phyloP scores from a whole-genome alignment of 768 basidiomycete species.

The Austroboletus festivus region DNA sequence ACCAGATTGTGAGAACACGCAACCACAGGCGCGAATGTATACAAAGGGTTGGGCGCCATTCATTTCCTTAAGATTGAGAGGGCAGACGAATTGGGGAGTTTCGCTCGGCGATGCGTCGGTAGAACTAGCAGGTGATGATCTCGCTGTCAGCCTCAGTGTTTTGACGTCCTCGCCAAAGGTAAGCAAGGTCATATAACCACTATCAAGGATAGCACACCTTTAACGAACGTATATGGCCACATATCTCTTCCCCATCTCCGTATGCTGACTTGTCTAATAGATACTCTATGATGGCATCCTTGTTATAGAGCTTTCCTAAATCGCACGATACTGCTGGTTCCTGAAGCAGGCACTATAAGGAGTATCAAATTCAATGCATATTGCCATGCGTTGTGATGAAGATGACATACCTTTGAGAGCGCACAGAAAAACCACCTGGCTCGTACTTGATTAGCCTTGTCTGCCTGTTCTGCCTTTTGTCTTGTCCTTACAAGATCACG shows the following conservation, averaged over 20 bases:
- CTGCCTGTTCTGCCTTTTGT: slow-evolving; percentile 82
- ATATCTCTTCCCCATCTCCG: slow-evolving; percentile 90
- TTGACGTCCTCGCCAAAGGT: slow-evolving; percentile 67
- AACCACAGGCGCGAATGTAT: slow-evolving; percentile 82
- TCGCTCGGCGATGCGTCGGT: slow-evolving; percentile 41
- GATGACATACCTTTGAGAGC: slow-evolving; percentile 73
- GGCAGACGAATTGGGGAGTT: slow-evolving; percentile 79
- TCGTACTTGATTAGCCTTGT: slow-evolving; percentile 84
- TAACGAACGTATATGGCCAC: slow-evolving; percentile 84
- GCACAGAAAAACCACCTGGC: slow-evolving; percentile 94
- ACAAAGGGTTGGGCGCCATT: slow-evolving; percentile 87
- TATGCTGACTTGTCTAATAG: slow-evolving; percentile 78
- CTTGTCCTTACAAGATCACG: slow-evolving; percentile 73
- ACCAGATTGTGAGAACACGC: slow-evolving; percentile 85
- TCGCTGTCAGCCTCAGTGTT: slow-evolving; percentile 75
- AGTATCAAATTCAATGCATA: too few species aligned
- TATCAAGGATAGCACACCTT: slow-evolving; percentile 56
- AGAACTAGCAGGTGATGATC: slow-evolving; percentile 46
- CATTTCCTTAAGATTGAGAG: slow-evolving; percentile 92
- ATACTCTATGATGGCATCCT: slow-evolving; percentile 89
- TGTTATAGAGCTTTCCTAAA: slow-evolving; percentile 94
- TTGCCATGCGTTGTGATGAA: neutral
- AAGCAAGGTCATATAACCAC: too few species aligned
- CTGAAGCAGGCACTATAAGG: slow-evolving; percentile 69
- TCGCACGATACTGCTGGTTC: slow-evolving; percentile 90